These are phyloP conservation scores for Fonsecaea pugnacius DNA, from an alignment of 2,329 filamentous ascomycete genomes.

Conservation along the genomic window DNA sequence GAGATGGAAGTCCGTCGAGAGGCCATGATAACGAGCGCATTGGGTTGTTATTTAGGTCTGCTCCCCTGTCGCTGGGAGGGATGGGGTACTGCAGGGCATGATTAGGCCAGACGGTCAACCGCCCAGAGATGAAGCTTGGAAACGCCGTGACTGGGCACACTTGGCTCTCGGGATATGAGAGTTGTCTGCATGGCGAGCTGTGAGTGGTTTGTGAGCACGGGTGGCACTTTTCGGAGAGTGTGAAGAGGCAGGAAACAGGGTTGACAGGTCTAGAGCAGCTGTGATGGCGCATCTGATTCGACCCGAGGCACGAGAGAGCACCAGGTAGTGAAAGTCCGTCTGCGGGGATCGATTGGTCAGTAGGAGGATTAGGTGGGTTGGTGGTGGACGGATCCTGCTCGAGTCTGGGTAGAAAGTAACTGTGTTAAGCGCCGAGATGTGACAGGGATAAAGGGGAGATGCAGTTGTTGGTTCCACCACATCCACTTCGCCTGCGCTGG, in stretches of 20 bases:
- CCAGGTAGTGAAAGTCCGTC: not conserved
- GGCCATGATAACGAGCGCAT: conserved; percentile 15
- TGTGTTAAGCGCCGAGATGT: not conserved
- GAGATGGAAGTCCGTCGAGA: conserved; percentile 20
- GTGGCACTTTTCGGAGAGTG: conserved; percentile 13
- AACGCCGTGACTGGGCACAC: conserved; percentile 30
- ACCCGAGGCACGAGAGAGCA: not conserved
- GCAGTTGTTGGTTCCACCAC: not conserved
- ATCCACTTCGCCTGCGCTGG: not conserved
- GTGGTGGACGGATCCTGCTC: not conserved
- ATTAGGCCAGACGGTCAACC: conserved; percentile 25
- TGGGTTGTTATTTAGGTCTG: conserved; percentile 16
- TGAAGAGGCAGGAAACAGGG: not conserved
- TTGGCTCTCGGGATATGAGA: conserved; percentile 7
- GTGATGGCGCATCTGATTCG: conserved; percentile 8
- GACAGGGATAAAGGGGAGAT: not conserved
- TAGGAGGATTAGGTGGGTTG: not conserved
- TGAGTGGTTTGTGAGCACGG: conserved; percentile 12
- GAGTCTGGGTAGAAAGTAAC: not conserved
- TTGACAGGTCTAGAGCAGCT: not conserved
- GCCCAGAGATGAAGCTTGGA: conserved; percentile 22
- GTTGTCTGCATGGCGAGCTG: not conserved
- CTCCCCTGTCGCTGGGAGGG: not conserved
- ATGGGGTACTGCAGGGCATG: conserved; percentile 9
- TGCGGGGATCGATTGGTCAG: not conserved